Percentiles rank a stretch among this genome's conserved stretches.
phyloP scores from a whole-genome alignment of 2,329 filamentous ascomycete species.

The Nemania sp. region DNA sequence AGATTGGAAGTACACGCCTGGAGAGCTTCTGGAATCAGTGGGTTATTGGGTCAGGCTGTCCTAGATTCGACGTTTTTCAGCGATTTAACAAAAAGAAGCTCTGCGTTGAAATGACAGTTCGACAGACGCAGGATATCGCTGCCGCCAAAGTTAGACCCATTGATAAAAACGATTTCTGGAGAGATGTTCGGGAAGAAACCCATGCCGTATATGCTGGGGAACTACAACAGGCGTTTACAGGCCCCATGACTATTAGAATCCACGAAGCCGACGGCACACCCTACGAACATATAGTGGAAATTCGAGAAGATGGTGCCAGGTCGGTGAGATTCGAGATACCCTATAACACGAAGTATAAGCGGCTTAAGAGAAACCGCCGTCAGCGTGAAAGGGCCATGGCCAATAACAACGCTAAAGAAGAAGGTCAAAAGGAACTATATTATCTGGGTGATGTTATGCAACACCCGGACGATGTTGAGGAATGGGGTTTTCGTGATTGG shows the following conservation, averaged over 20 bases:
- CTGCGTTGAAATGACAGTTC: constrained; percentile 90
- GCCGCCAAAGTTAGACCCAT: constrained; percentile 64
- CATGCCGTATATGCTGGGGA: constrained; percentile 76
- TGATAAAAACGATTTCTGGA: constrained; percentile 81
- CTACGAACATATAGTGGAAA: constrained; percentile 97
- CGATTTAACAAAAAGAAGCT: constrained; percentile 98
- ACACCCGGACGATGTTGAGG: constrained; percentile 79
- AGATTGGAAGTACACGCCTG: constrained; percentile 85
- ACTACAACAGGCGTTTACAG: constrained; percentile 85
- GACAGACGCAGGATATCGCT: constrained; percentile 73
- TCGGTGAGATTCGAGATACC: constrained; percentile 88
- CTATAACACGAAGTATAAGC: constrained; percentile 99
- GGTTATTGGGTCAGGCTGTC: constrained; percentile 89
- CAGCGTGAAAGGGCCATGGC: constrained; percentile 70
- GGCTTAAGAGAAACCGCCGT: constrained; percentile 84
- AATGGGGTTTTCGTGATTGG: constrained; percentile 92
- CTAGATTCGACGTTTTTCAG: constrained; percentile 85
- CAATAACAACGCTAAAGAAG: constrained; percentile 57
- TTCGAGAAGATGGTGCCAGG: constrained; percentile 85
- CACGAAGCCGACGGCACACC: constrained; percentile 98
- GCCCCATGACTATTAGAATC: constrained; percentile 96
- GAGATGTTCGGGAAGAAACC: constrained; percentile 84
- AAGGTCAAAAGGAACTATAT: constrained; percentile 83
- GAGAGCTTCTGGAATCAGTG: constrained; percentile 95
- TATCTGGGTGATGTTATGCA: constrained; percentile 92